Base-by-base conservation (phyloP, 768 basidiomycete species). In the Mycena galericulata region DNA sequence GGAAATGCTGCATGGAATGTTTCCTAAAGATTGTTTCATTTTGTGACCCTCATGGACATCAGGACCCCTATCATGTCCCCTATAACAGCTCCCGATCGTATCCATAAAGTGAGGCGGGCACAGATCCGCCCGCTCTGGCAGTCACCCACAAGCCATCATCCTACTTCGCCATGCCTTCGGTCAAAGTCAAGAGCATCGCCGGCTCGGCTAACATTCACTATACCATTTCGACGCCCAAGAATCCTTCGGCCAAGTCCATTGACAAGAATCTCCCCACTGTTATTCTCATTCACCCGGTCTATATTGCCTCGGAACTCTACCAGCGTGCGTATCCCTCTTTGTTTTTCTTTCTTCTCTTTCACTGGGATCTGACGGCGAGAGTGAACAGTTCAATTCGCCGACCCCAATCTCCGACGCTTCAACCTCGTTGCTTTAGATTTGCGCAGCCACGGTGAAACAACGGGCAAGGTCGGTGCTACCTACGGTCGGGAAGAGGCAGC, bases 201-300 rank as follows among this genome's bases (percentile, higher is more conserved):
- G 80, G 81, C 3, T 61, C 74, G 12, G 72, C 74, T 68, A 76
- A 75, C 32, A 75, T 79, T 49, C 70, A 74, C 65, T 84, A 83
- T 62, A 73, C 72, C 26, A 83, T 84, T 40, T 74, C 81, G 1
- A 84, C 83, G 1, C 83, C 83, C 20, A 77, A 73, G 20, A 75
- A 67, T 22, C 58, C 74, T 9, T 73, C 73, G 11, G 78, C 79
- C 18, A 67, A 74, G n/a, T 49, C 70, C 26, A 80, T 84, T 32
- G 77, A 77, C 59, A 69, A 76, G 18, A 74, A 71, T n/a, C 50
- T 83, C 24, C 83, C 82, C 15, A 79, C 75, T 18, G 75, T 83
- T 36, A 49, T 84, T 22, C 81, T 82, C 64, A 66, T 83, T 22
- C 82, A 84, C 68, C 75, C 80, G 15, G 77, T 76, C 36, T 83